Evolutionary conservation across 106 monocot genomes (phyloP).

Genomic region (Apostasia shenzhenica): DNA sequence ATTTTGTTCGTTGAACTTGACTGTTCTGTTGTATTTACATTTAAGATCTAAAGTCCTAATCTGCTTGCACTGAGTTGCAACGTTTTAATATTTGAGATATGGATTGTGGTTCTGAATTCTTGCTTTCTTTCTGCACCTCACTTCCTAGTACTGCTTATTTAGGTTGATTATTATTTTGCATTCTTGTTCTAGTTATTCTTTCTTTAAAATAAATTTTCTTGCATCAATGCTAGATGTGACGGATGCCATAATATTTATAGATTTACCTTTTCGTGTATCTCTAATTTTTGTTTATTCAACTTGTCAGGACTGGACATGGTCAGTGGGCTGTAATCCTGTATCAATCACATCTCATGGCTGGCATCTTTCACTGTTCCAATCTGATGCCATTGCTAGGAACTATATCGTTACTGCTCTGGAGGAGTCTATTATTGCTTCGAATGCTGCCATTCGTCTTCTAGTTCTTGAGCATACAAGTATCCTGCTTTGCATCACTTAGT

Average conservation of each 20-base stretch:
- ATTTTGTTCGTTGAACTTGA: no score
- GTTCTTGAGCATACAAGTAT: slow-evolving; percentile 91
- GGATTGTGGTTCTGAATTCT: no score
- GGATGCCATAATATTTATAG: not conserved
- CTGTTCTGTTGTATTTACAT: no score
- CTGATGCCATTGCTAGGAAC: slow-evolving; percentile 76
- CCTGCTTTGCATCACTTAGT: slow-evolving; percentile 24
- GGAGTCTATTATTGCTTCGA: slow-evolving; percentile 77
- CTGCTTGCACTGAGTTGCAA: no score
- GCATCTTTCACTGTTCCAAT: slow-evolving; percentile 73
- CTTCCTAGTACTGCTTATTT: no score
- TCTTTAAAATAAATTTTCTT: no score
- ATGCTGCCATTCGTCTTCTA: slow-evolving; percentile 72
- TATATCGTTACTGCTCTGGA: slow-evolving; percentile 88
- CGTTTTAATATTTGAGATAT: no score
- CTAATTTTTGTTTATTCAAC: not conserved
- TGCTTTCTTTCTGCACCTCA: no score
- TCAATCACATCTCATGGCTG: slow-evolving; percentile 88
- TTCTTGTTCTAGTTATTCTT: no score
- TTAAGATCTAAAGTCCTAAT: no score
- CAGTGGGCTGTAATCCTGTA: slow-evolving; percentile 89
- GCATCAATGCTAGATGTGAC: not conserved
- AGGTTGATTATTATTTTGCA: no score
- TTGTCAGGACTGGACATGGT: slow-evolving; percentile 91
- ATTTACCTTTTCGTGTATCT: not conserved